Conservation (phyloP, 2,329 filamentous ascomycete species). For the Aspergillus novofumigatus region DNA sequence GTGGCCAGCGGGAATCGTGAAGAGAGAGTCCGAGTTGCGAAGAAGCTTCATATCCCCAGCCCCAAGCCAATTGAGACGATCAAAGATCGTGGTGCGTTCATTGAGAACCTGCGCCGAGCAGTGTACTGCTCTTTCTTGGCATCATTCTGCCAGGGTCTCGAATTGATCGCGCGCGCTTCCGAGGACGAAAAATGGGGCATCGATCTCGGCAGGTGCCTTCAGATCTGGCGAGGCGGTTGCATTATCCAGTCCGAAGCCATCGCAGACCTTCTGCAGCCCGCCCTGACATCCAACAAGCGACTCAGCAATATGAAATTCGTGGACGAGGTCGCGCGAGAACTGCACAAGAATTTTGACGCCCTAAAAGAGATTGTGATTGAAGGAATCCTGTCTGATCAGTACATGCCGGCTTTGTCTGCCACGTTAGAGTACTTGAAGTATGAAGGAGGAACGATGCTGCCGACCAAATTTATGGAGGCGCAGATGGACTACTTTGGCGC, state of each 20-base stretch:
- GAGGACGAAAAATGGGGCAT: slow-evolving; percentile 55
- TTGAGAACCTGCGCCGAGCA: slow-evolving; percentile 57
- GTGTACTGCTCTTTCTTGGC: slow-evolving; percentile 60
- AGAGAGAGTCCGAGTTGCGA: slow-evolving; percentile 50
- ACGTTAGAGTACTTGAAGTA: slow-evolving; percentile 67
- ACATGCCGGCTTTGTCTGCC: slow-evolving; percentile 57
- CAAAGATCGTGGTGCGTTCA: slow-evolving; percentile 42
- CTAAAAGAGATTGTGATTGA: slow-evolving; percentile 56
- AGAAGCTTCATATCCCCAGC: slow-evolving; percentile 44
- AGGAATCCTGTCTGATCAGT: slow-evolving; percentile 54
- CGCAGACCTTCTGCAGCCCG: slow-evolving; percentile 51
- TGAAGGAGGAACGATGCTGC: slow-evolving; percentile 54
- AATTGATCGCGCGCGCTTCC: slow-evolving; percentile 59
- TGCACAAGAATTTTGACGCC: slow-evolving; percentile 48
- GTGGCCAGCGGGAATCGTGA: slow-evolving; percentile 59
- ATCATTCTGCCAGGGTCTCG: slow-evolving; percentile 63
- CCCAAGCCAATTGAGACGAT: slow-evolving; percentile 30
- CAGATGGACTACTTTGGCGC: slow-evolving; percentile 68
- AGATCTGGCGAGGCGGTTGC: slow-evolving; percentile 66
- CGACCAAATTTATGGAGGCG: slow-evolving; percentile 66
- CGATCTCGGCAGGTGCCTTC: slow-evolving; percentile 38
- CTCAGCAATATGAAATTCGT: slow-evolving; percentile 39
- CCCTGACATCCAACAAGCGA: slow-evolving; percentile 20
- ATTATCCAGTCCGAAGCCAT: slow-evolving; percentile 68
- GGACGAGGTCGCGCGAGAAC: slow-evolving; percentile 48